Evolutionary conservation across 176 grass and related monocot genomes (phyloP).

Genomic region (Puya raimondii): DNA sequence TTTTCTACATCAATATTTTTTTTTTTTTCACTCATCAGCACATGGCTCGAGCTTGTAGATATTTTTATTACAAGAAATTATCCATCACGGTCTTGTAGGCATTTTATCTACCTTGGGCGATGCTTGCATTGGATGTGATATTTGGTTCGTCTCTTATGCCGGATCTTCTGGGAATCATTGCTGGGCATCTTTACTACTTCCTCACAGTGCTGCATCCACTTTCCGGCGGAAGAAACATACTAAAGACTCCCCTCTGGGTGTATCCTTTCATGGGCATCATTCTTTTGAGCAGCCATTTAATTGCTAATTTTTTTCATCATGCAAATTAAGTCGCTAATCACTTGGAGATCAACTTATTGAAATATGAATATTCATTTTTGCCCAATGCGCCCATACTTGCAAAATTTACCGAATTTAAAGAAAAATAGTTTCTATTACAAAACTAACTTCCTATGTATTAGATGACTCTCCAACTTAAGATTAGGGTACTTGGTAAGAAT

Average conservation of each 20-base stretch:
- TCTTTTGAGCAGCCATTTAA: slow-evolving; percentile 5
- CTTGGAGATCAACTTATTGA: neutral
- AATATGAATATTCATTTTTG: neutral
- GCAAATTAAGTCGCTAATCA: neutral
- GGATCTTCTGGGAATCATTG: slow-evolving; percentile 66
- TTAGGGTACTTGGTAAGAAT: neutral
- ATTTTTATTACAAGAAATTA: neutral
- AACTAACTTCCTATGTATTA: neutral
- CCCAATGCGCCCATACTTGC: no score
- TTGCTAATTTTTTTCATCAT: neutral
- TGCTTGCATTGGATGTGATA: slow-evolving; percentile 80
- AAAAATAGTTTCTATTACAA: neutral
- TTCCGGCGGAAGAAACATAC: slow-evolving; percentile 61
- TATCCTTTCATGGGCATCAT: slow-evolving; percentile 60
- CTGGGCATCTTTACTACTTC: slow-evolving; percentile 94
- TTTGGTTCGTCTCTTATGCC: slow-evolving; percentile 61
- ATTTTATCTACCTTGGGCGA: slow-evolving; percentile 97
- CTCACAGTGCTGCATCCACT: slow-evolving; percentile 74
- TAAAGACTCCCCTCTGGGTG: slow-evolving; percentile 90
- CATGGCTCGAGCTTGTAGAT: neutral
- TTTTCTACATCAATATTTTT: slow-evolving; percentile 4
- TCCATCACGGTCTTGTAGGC: slow-evolving; percentile 39
- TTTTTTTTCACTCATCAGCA: neutral
- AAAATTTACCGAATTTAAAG: no score
- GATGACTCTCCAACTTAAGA: neutral